Percentiles rank a stretch among this genome's conserved stretches.
Evolutionary conservation across 257 asterid species (phyloP).

Genomic region (Echium plantagineum): DNA sequence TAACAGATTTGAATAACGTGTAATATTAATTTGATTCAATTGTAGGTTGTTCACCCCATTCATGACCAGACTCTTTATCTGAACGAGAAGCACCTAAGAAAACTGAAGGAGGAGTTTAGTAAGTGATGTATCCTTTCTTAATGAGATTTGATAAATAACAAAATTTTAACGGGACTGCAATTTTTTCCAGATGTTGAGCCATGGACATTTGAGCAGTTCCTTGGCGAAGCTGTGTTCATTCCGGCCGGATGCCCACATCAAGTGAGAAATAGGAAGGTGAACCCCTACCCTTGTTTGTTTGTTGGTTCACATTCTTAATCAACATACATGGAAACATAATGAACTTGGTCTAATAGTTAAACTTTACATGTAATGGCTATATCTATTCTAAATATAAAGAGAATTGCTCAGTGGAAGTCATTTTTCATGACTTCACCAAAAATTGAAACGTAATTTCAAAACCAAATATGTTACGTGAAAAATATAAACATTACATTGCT

Average conservation of each 20-base stretch:
- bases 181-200: constrained; percentile 25
- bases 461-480: too few relatives aligned
- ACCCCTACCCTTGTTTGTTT: not conserved
- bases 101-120: constrained; percentile 33
- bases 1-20: not conserved
- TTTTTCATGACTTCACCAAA: too few relatives aligned
- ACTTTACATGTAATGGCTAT: too few relatives aligned
- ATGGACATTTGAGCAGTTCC: constrained; percentile 35
- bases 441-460: too few relatives aligned
- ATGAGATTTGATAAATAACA: not conserved
- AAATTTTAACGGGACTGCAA: not conserved
- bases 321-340: too few relatives aligned
- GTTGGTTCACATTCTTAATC: too few relatives aligned
- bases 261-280: constrained; percentile 41
- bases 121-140: constrained; percentile 6
- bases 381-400: too few relatives aligned
- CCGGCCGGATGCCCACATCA: constrained; percentile 43
- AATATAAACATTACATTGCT: too few relatives aligned
- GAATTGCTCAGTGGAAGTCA: too few relatives aligned
- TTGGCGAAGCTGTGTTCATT: constrained; percentile 37
- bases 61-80: constrained; percentile 38
- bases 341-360: too few relatives aligned
- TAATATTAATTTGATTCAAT: constrained; percentile 5
- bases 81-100: constrained; percentile 30
- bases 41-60: constrained; percentile 37